A percentile compares a stretch with the other conserved stretches of the same genome.
These are phyloP conservation scores for Lachnellula suecica DNA, from an alignment of 2,329 filamentous ascomycete species.

Conservation along the genomic window DNA sequence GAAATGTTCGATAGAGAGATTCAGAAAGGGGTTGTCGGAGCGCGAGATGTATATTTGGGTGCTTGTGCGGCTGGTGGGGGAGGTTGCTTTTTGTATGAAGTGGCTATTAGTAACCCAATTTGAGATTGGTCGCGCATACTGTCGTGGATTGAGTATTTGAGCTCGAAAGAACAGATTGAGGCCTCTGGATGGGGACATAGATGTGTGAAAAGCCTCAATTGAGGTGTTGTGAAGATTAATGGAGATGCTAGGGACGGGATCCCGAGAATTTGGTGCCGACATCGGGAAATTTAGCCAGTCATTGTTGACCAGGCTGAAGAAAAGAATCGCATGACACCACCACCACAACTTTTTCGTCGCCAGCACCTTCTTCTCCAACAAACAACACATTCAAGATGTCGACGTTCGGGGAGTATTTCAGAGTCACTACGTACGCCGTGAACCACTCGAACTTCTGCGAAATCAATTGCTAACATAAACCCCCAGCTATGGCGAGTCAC, in stretches of 20 bases:
- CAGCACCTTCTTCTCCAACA: conserved; percentile 4
- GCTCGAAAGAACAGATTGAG: conserved; percentile 11
- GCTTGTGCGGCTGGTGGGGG: conserved; percentile 43
- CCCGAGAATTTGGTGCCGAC: not conserved
- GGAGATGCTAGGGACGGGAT: not conserved
- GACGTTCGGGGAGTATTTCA: conserved; percentile 80
- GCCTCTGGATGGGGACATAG: conserved; percentile 31
- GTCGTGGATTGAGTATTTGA: not conserved
- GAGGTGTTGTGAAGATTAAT: not conserved
- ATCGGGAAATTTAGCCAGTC: conserved; percentile 12
- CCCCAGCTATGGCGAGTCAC: conserved; percentile 71
- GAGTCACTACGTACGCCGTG: conserved; percentile 65
- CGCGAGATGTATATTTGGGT: conserved; percentile 71
- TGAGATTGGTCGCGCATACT: conserved; percentile 12
- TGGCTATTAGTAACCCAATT: not conserved
- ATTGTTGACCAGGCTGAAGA: conserved; percentile 23
- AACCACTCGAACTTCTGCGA: conserved; percentile 6
- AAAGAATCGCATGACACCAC: conserved; percentile 12
- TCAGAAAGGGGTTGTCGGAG: conserved; percentile 76
- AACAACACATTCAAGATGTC: conserved; percentile 59
- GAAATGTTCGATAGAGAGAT: conserved; percentile 91
- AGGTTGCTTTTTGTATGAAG: conserved; percentile 21
- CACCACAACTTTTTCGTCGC: not conserved
- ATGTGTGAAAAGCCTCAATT: not conserved
- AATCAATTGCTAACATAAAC: conserved; percentile 7